Evolutionary conservation across 177 flowering plant species (phyloP), one percentile per base, ranked within the genome.

Genomic region (Telopea speciosissima): DNA sequence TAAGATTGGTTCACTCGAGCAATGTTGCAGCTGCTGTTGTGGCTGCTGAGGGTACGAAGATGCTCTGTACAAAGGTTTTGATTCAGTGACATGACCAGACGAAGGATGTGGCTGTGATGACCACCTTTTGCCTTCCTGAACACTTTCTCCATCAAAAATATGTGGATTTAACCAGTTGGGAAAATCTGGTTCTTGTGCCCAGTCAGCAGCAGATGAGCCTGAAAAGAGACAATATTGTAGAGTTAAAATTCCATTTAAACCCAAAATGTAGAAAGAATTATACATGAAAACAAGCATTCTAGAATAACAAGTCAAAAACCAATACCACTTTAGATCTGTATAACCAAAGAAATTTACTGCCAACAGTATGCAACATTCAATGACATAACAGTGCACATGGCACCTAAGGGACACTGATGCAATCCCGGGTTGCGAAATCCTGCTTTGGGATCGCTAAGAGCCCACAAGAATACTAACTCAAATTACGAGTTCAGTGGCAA

Each of bases 141-240:
- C 62, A 74, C 76, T 80, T 73, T 95, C 96, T 28, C 70, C 49
- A n/a, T 83, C 91, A 70, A 78, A 77, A 8, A 80, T 73, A 8
- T 81, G 79, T 71, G 82, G 93, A 72, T 84, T 96, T 44, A 82
- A 71, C 97, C 96, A 92, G 78, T 72, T 81, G 59, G 76, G 62
- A 62, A 79, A 77, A 66, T 85, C 92, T 63, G 82, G 76, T 58
- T 84, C 93, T 65, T 84, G 90, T 52, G 85, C 76, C 95, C 92
- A 88, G 40, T 91, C 97, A 59, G 93, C 78, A 68, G 87, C 88
- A 72, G 93, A 83, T 70, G 98, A 96, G 85, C 96, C 99, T 96
- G 85, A 70, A 61, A 19, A 12, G 19, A 49, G 54, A 49, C 10
- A 44, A 49, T 12, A 1, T 16, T 49, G 19, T 12, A 16, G 8